Conservation (phyloP, 2,329 filamentous ascomycete genomes). For the Pseudocercospora vitis region DNA sequence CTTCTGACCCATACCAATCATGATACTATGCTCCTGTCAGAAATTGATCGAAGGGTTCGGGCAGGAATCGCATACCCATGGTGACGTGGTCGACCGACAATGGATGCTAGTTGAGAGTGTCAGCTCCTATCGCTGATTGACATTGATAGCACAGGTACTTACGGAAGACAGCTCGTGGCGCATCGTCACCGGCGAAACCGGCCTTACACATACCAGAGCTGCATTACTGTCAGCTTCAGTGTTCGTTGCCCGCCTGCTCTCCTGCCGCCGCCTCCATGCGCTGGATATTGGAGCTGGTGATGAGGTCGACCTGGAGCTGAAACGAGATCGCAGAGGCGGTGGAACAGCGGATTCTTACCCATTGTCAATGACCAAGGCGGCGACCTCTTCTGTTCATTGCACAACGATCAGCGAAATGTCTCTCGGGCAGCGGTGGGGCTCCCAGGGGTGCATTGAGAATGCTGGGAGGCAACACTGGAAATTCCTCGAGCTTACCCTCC, state of each 20-base stretch:
- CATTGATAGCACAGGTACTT: constrained; percentile 59
- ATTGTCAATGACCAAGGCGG: constrained; percentile 99
- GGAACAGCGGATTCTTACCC: constrained; percentile 70
- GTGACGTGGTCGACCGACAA: constrained; percentile 98
- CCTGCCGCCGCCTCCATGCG: constrained; percentile 14
- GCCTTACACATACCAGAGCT: constrained; percentile 99
- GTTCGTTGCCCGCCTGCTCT: constrained; percentile 11
- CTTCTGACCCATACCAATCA: constrained; percentile 99
- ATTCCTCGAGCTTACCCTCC: constrained; percentile 35
- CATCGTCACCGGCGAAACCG: constrained; percentile 99
- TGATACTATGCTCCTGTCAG: constrained; percentile 72
- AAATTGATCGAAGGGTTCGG: constrained; percentile 27
- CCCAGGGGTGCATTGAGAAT: constrained; percentile 18
- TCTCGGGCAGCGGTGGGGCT: constrained; percentile 10
- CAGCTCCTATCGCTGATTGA: constrained; percentile 27
- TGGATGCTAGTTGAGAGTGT: constrained; percentile 70
- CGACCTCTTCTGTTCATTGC: constrained; percentile 83
- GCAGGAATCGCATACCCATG: constrained; percentile 73
- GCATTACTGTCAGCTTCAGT: constrained; percentile 35
- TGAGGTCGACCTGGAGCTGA: constrained; percentile 37
- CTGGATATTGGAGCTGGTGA: constrained; percentile 28
- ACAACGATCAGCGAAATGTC: constrained; percentile 28
- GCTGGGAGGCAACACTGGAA: constrained; percentile 22
- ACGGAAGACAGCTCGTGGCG: constrained; percentile 99
- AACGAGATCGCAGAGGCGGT: constrained; percentile 40